Base-by-base conservation (phyloP, 225 moss, liverwort and hornwort species). In the Thuidium tamariscinum region DNA sequence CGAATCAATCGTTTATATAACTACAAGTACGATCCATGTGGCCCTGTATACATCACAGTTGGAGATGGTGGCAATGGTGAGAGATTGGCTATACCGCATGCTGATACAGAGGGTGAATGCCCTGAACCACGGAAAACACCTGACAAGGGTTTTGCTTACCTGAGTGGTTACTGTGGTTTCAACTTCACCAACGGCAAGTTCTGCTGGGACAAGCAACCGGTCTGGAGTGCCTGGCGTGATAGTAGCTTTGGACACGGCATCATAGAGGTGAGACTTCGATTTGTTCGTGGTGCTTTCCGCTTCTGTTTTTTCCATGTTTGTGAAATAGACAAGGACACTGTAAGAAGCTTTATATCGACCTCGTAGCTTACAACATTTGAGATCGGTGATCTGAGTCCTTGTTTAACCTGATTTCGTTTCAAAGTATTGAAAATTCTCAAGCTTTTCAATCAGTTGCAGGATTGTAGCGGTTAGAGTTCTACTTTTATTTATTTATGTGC, bases 211-310 rank as follows among this genome's bases (percentile, higher is more conserved):
- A 87, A 87, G 84, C 98, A 98, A 88, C 98, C 97, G 17, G 89
- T 82, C 13, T 98, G 98, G 98, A 98, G 98, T 84, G 98, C 98
- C 61, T 94, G 90, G 82, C 92, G 98, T 57, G 98, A 98, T 63
- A 93, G 95, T 85, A 98, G 98, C 91, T 98, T 98, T 59, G 98
- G 98, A 64, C 98, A 98, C 71, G 98, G 98, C 36, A 97, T 98
- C 60, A 92, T 96, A 7, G 96, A 97, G 95, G 97, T 97, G 59
- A 70, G 54, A 34, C 39, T 61, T 51, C 4, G 63, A 72, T 70
- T 77, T 70, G 41, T 34, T 32, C 21, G 42, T 80, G 48, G n/a
- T 80, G 82, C 82, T 54, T 52, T 32, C 27, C 32, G 34, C 60
- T 80, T 34, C 6, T 82, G 37, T 84, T 22, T 74, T 74, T 11